Conservation (phyloP, 352 stramenopile species). For the Globisporangium splendens region DNA sequence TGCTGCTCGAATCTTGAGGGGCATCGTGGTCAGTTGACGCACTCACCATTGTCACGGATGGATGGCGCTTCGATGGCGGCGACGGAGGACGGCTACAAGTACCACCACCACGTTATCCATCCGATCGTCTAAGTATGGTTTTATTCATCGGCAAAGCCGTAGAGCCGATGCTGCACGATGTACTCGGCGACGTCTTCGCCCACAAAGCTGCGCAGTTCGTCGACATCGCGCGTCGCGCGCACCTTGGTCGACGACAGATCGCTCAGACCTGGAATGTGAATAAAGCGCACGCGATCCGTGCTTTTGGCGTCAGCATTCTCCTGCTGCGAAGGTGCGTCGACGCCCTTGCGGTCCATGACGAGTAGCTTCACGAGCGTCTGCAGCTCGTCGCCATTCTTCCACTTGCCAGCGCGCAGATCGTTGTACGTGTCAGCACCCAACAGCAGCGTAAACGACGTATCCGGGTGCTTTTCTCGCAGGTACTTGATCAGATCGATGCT, state of each 20-base stretch:
- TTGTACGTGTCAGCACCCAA: conserved; percentile 82
- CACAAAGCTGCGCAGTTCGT: conserved; percentile 40
- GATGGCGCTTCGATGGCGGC: too few relatives aligned
- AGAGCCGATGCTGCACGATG: conserved; percentile 72
- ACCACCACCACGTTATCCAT: too few relatives aligned
- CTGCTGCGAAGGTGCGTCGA: conserved; percentile 36
- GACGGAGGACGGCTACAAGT: too few relatives aligned
- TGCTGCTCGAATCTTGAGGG: too few relatives aligned
- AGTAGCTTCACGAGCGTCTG: conserved; percentile 62
- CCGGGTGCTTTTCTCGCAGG: conserved; percentile 34
- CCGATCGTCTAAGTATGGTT: too few relatives aligned
- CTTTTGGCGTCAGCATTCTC: neutral
- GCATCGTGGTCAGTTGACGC: too few relatives aligned
- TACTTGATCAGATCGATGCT: conserved; percentile 74
- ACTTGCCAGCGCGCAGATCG: conserved; percentile 80
- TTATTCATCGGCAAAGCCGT: conserved; percentile 41
- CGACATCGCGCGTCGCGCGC: conserved; percentile 28
- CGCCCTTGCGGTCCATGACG: conserved; percentile 66
- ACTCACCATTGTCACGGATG: too few relatives aligned
- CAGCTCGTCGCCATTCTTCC: conserved; percentile 80
- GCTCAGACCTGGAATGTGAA: conserved; percentile 53
- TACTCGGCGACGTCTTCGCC: conserved; percentile 68
- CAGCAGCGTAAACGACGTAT: conserved; percentile 70
- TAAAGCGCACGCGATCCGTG: conserved; percentile 34
- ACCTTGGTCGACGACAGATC: conserved; percentile 78